Evolutionary conservation across 1,139 yeast species (phyloP).

Genomic region (Schizosaccharomyces versatilis): DNA sequence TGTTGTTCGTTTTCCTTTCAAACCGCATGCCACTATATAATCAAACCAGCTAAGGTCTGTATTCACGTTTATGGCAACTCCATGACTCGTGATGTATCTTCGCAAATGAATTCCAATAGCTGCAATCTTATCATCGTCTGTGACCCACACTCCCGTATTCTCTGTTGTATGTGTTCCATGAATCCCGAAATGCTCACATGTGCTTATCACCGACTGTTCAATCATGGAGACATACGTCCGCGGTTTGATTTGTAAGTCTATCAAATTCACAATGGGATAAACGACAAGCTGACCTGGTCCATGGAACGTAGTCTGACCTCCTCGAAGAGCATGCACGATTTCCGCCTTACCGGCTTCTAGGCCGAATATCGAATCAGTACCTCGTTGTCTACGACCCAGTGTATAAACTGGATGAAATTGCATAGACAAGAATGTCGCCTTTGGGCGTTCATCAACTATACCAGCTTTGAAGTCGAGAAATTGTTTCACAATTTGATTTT

Average conservation of each 20-base stretch:
- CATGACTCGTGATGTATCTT: slow-evolving; percentile 71
- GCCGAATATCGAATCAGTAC: background rate
- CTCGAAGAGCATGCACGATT: slow-evolving; percentile 60
- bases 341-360: slow-evolving; percentile 22
- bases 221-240: slow-evolving; percentile 55
- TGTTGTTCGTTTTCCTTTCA: slow-evolving; percentile 38
- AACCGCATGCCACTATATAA: slow-evolving; percentile 63
- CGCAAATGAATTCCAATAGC: slow-evolving; percentile 78
- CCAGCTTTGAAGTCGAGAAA: background rate
- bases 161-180: slow-evolving; percentile 29
- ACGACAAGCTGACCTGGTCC: slow-evolving; percentile 87
- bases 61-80: slow-evolving; percentile 56
- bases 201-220: slow-evolving; percentile 38
- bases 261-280: slow-evolving; percentile 59
- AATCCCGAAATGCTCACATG: slow-evolving; percentile 28
- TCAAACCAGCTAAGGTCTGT: slow-evolving; percentile 59
- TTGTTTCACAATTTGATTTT: background rate
- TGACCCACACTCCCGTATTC: slow-evolving; percentile 40
- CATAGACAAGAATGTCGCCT: slow-evolving; percentile 44
- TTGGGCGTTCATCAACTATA: slow-evolving; percentile 15
- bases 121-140: slow-evolving; percentile 35
- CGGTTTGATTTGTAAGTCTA: slow-evolving; percentile 33
- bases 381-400: slow-evolving; percentile 50
- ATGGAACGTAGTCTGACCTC: slow-evolving; percentile 96
- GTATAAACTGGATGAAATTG: slow-evolving; percentile 57